phyloP scores from a whole-genome alignment of 345 rosid species.

The Pseudoturritis turrita region DNA sequence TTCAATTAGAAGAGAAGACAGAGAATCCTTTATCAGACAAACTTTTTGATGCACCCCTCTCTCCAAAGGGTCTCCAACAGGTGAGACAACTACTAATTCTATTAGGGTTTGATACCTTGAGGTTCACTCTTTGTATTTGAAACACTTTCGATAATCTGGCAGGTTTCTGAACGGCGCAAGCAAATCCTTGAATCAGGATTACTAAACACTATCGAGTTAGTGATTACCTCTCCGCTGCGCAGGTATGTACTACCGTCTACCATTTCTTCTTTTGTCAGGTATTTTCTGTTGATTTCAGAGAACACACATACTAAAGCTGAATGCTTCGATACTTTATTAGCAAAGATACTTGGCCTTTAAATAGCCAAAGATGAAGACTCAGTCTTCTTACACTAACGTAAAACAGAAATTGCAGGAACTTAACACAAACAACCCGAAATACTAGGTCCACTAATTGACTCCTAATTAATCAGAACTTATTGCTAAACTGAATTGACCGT shows the following conservation, averaged over 20 bases:
- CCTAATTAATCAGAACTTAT: too few species aligned
- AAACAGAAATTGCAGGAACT: too few species aligned
- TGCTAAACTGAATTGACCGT: too few species aligned
- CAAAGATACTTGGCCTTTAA: too few species aligned
- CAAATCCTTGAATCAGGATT: conserved; percentile 7
- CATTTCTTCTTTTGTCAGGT: not conserved
- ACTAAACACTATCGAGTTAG: conserved; percentile 24
- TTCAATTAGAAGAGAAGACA: conserved; percentile 37
- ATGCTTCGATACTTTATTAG: too few species aligned
- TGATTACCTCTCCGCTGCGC: conserved; percentile 29
- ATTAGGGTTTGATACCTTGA: not conserved
- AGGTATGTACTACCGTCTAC: conserved; percentile 13
- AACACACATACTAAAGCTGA: too few species aligned
- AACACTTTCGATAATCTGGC: not conserved
- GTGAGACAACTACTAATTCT: conserved; percentile 20
- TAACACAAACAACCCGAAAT: too few species aligned
- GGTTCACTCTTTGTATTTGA: not conserved
- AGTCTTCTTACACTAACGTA: too few species aligned
- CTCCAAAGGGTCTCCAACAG: conserved; percentile 55
- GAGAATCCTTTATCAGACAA: conserved; percentile 27
- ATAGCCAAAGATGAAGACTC: too few species aligned
- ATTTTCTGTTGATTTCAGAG: not conserved
- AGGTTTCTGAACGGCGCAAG: conserved; percentile 18
- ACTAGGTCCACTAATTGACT: too few species aligned
- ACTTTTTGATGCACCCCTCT: conserved; percentile 56